Percentiles rank a stretch among this genome's conserved stretches.
phyloP scores from a whole-genome alignment of 2,329 filamentous ascomycete genomes.

The Macroventuria anomochaeta region DNA sequence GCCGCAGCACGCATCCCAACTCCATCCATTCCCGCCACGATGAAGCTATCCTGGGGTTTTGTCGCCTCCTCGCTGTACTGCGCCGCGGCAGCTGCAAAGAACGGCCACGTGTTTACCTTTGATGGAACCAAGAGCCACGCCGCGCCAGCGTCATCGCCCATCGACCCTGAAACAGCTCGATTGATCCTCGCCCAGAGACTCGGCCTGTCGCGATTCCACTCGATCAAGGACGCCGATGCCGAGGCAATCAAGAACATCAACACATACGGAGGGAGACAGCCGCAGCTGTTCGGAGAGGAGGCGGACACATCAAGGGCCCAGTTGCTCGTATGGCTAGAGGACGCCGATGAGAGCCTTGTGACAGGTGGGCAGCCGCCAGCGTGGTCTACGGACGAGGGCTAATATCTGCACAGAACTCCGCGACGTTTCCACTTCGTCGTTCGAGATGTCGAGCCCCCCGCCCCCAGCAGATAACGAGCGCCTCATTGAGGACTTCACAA shows the following conservation, averaged over 20 bases:
- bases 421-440: conserved; percentile 20
- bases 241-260: conserved; percentile 56
- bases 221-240: conserved; percentile 49
- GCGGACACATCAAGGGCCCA: conserved; percentile 31
- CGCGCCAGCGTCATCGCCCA: conserved; percentile 27
- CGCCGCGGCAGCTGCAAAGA: conserved; percentile 37
- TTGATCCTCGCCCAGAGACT: conserved; percentile 59
- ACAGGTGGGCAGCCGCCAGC: conserved; percentile 36
- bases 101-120: conserved; percentile 49
- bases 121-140: conserved; percentile 31
- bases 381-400: conserved; percentile 14
- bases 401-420: conserved; percentile 15
- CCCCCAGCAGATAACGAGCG: conserved; percentile 43
- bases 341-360: conserved; percentile 41
- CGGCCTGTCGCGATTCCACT: conserved; percentile 58
- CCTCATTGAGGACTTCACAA: conserved; percentile 45
- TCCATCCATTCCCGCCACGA: conserved; percentile 44
- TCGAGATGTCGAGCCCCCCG: conserved; percentile 45
- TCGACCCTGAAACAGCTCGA: conserved; percentile 54
- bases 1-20: conserved; percentile 28
- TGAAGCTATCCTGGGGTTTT: conserved; percentile 53
- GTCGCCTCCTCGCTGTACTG: conserved; percentile 51
- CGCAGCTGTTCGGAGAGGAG: conserved; percentile 49
- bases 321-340: conserved; percentile 52
- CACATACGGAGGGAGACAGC: conserved; percentile 51